These are phyloP conservation scores for Leccinum imitatum DNA, from an alignment of 768 basidiomycete genomes.

Conservation along the genomic window DNA sequence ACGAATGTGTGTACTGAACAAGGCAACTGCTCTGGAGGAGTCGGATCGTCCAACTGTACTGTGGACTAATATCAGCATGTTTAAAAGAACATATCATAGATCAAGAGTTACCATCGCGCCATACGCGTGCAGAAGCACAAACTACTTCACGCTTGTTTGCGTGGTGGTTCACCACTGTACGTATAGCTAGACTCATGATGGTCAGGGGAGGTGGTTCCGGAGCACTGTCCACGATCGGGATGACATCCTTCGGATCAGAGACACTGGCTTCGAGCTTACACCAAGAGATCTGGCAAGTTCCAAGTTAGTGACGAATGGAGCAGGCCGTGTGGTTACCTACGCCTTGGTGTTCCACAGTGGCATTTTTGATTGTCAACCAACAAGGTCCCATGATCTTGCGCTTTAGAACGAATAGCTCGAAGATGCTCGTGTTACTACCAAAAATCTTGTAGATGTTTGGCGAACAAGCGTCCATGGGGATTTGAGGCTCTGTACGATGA, in stretches of 20 bases:
- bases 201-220: conserved; percentile 83
- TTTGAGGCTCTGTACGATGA: conserved; percentile 34
- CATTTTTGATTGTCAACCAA: conserved; percentile 86
- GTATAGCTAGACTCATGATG: conserved; percentile 77
- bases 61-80: conserved; percentile 3
- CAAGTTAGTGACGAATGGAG: conserved; percentile 1
- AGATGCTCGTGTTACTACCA: conserved; percentile 89
- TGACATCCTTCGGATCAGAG: conserved; percentile 83
- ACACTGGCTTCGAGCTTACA: conserved; percentile 90
- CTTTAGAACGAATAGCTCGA: conserved; percentile 91
- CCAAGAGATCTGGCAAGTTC: conserved; percentile 80
- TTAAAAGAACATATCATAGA: background rate
- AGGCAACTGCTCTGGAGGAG: conserved; percentile 82
- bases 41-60: conserved; percentile 91
- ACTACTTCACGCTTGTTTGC: conserved; percentile 95
- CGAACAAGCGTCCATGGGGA: conserved; percentile 72
- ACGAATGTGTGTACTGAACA: conserved; percentile 87
- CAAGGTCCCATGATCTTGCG: conserved; percentile 99
- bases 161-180: conserved; percentile 91
- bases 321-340: conserved; percentile 45
- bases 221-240: conserved; percentile 76
- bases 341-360: conserved; percentile 72
- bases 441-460: conserved; percentile 86
- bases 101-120: conserved; percentile 61
- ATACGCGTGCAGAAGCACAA: conserved; percentile 79